phyloP scores from a whole-genome alignment of 164 flowering plant genomes.

The Magnolia sinica region DNA sequence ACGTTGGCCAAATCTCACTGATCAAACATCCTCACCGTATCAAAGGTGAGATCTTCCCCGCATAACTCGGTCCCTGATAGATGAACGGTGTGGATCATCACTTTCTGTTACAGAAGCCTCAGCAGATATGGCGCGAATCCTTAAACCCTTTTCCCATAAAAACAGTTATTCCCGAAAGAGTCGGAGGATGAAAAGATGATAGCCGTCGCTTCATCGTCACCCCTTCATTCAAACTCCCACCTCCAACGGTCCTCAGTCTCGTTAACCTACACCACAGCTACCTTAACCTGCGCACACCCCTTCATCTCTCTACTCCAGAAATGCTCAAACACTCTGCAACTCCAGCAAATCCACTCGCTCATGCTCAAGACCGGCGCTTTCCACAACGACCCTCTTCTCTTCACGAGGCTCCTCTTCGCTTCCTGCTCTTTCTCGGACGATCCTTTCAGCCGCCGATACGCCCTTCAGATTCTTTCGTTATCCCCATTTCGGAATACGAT shows the following conservation, averaged over 20 bases:
- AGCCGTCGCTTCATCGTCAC: not conserved
- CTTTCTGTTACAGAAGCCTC: too few species aligned
- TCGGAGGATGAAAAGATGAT: not conserved
- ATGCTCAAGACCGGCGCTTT: constrained; percentile 13
- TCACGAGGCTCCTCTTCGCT: constrained; percentile 6
- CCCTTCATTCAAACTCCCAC: constrained; percentile 4
- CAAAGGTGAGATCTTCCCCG: too few species aligned
- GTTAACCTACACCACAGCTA: constrained; percentile 1
- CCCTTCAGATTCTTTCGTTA: constrained; percentile 5
- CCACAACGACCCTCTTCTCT: constrained; percentile 8
- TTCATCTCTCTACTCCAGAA: constrained; percentile 7
- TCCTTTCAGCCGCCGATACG: not conserved
- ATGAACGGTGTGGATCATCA: too few species aligned
- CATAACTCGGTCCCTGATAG: too few species aligned
- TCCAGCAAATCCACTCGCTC: constrained; percentile 15
- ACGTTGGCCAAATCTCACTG: too few species aligned
- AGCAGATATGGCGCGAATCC: too few species aligned
- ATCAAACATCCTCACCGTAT: too few species aligned
- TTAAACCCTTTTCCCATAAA: too few species aligned
- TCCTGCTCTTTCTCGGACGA: not conserved
- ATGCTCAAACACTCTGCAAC: constrained; percentile 9
- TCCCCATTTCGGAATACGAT: not conserved
- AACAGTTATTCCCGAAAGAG: too few species aligned
- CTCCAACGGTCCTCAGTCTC: constrained; percentile 7
- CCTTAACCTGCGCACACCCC: constrained; percentile 4